Conservation (phyloP, 2,329 filamentous ascomycete genomes). For the Trichoderma guizhouense region DNA sequence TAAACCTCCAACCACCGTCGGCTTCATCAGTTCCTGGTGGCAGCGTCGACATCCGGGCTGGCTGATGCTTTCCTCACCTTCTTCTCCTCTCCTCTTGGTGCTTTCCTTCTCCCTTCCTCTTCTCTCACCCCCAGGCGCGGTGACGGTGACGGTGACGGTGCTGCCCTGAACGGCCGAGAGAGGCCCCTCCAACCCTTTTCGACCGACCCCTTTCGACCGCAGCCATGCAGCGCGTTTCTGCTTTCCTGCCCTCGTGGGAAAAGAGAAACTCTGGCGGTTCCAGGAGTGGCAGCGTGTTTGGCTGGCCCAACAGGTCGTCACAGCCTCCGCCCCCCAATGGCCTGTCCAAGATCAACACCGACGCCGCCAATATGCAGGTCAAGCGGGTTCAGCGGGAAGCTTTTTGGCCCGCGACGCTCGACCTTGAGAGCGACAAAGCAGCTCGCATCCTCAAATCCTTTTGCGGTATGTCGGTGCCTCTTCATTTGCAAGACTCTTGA, state of each 20-base stretch:
- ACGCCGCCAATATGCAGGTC: constrained; percentile 31
- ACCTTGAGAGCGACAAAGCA: constrained; percentile 88
- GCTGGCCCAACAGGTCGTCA: constrained; percentile 43
- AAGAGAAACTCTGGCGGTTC: constrained; percentile 37
- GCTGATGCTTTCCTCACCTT: neutral
- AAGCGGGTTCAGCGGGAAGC: constrained; percentile 53
- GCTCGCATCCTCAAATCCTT: constrained; percentile 87
- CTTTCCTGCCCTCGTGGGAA: constrained; percentile 45
- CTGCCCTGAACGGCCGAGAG: constrained; percentile 31
- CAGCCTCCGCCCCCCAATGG: constrained; percentile 22
- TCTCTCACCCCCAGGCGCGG: constrained; percentile 22
- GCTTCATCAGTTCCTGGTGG: neutral
- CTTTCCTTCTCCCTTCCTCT: neutral
- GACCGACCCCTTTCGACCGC: constrained; percentile 14
- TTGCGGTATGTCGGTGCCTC: constrained; percentile 57
- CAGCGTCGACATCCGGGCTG: neutral
- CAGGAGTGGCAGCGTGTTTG: constrained; percentile 36
- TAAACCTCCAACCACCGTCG: constrained; percentile 2
- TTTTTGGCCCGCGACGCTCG: constrained; percentile 81
- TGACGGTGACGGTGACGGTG: constrained; percentile 21
- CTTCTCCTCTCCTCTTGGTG: neutral
- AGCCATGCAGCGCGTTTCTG: constrained; percentile 44
- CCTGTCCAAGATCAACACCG: constrained; percentile 34
- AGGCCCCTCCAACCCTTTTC: constrained; percentile 22
- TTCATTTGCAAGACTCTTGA: neutral